Evolutionary conservation across 306 rosid species (phyloP), one percentile per base, ranked within the genome.

Genomic region (Castanea mollissima): DNA sequence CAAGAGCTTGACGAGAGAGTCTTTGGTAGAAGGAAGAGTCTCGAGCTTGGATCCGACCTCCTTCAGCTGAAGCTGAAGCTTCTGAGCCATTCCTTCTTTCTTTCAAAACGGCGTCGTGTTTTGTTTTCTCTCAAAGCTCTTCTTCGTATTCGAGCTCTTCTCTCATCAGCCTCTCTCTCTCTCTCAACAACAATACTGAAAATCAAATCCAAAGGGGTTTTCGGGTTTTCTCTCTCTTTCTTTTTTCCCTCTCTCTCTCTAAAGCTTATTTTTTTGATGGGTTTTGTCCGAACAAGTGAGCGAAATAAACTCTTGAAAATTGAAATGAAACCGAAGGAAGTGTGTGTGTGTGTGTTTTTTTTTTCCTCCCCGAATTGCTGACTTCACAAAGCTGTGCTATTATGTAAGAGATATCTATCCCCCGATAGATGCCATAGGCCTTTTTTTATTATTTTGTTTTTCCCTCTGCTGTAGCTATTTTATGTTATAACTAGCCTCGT

Each of bases 41-140:
- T 88, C 86, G 57, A 96, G 94, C 92, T 90, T 96, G 85, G 98
- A 96, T 93, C 98, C 99, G 91, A 96, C 73, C 81, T 96, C 99
- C 91, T 80, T 90, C 69, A 96, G 98, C 83, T 83, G 99, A 73
- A 76, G 90, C 84, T 89, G 89, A 65, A 89, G 88, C 82, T 90
- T 87, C 73, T 84, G 86, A 41, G 94, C 82, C 98, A 95, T 92
- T 52, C 71, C 57, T 74, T 25, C 74, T 69, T 27, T 55, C 73
- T 32, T 77, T 49, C 14, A 80, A 80, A 46, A 84, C 84, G 85
- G 76, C 55, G 85, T 62, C 75, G 86, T 83, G 11, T 41, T 7
- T 41, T 35, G 4, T 29, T 35, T 38, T 8, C 2, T 8, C 46
- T 41, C 46, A 41, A 41, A 41, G 46, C 46, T 2, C 46, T 8